These are phyloP conservation scores for Solanum okadae DNA, from an alignment of 257 asterid genomes.

Conservation along the genomic window DNA sequence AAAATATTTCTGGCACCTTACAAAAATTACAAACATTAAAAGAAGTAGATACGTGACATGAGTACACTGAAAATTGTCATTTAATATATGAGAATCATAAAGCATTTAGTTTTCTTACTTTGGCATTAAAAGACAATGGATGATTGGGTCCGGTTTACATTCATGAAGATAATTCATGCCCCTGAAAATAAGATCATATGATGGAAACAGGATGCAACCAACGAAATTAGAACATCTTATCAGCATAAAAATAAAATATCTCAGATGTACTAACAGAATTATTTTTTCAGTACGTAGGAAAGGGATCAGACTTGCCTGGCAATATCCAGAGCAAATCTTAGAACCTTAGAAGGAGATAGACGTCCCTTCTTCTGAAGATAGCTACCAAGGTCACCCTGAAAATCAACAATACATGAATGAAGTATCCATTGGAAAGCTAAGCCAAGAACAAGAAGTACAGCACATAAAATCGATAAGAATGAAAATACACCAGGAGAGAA, in stretches of 20 bases:
- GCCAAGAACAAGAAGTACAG: not conserved
- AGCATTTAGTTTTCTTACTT: conserved; percentile 86
- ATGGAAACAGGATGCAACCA: not conserved
- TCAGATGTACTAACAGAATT: not conserved
- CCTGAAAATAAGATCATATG: conserved; percentile 33
- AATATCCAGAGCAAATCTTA: conserved; percentile 81
- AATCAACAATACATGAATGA: conserved; percentile 6
- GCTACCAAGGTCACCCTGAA: conserved; percentile 74
- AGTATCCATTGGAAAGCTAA: not conserved
- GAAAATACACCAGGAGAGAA: not conserved
- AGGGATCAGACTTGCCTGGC: conserved; percentile 55
- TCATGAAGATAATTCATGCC: conserved; percentile 98
- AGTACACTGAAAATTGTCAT: not conserved
- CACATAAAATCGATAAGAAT: not conserved
- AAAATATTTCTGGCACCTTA: conserved; percentile 99
- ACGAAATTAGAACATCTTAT: not conserved
- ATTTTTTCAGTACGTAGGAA: not conserved
- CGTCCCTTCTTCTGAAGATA: conserved; percentile 92
- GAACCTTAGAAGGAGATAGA: conserved; percentile 71
- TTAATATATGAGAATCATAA: not conserved
- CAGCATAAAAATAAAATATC: not conserved
- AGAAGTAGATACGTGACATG: conserved; percentile 7
- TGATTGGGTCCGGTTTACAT: conserved; percentile 91
- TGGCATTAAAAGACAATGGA: conserved; percentile 90
- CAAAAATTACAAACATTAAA: conserved; percentile 59